Base-by-base conservation (phyloP, 2,329 filamentous ascomycete genomes). In the Beauveria caledonica region DNA sequence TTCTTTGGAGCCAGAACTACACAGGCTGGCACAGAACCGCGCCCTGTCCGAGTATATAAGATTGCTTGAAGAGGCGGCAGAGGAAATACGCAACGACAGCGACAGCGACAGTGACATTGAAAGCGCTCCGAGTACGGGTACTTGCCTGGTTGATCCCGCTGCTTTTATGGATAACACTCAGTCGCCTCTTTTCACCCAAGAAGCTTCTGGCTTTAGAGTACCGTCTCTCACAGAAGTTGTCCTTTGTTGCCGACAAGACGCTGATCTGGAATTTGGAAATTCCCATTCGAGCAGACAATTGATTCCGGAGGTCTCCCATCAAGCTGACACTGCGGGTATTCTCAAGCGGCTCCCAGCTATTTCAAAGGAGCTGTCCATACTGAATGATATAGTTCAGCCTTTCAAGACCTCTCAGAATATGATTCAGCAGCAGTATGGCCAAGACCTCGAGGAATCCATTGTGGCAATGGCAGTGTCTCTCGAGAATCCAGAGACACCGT, bases 371-470 rank as follows among this genome's bases (percentile, higher is more conserved):
- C 13, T 58, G 9, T 42, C 55, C 5, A 19, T 17, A 1, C 46
- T 58, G 19, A 15, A 19, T 33, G 23, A 33, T 1, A 9, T 58
- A 39, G 55, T 58, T n/a, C 55, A 33, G 21, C 55, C 55, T 6
- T 58, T 58, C 46, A 58, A 50, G 11, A 29, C 3, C 4, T 58
- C 56, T n/a, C 3, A 23, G 9, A 51, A 50, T 33, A 25, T 51
- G 17, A 50, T 58, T 15, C 55, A 51, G 33, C 21, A 48, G 45
- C 56, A 58, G n/a, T 58, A 58, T 39, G 46, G 46, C 17, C 23
- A 51, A 27, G 56, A 58, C 11, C 56, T 58, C 15, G 56, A 51
- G 17, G 21, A 50, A 3, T 58, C 56, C 29, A 58, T 58, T 29
- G 29, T 25, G 11, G 46, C 55, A 27, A 51, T 58, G 56, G 33